Base-by-base conservation (phyloP, 2,329 filamentous ascomycete genomes). In the Ciborinia camelliae region DNA sequence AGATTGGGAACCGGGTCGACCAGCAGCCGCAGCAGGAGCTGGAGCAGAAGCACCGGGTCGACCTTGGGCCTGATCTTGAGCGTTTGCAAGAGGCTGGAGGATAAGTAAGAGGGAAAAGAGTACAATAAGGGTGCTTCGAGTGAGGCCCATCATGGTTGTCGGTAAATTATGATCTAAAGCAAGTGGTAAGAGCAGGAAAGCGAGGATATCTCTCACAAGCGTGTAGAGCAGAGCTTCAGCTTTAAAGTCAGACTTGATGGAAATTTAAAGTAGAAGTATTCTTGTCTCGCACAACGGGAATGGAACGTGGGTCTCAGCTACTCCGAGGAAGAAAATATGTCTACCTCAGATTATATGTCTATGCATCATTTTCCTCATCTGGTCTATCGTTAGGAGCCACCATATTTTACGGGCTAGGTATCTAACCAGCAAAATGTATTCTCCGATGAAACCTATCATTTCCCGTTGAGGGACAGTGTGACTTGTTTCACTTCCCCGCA, bases 141-240 rank as follows among this genome's bases (percentile, higher is more conserved):
- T 59, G 41, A 59, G 55, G 41, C 55, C 55, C 55, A 47, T 59
- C 55, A 59, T 59, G 55, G 9, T 35, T 58, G 41, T 26, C n/a
- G 2, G 26, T 47, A 4, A 37, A 26, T 20, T 47, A 20, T 59
- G 41, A 59, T 32, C n/a, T n/a, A 20, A 47, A 15, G n/a, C 30
- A 32, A 23, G 15, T 47, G 14, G 6, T 37, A 14, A 59, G 41
- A 35, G n/a, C 20, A 35, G 43, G n/a, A 47, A 20, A 30, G n/a
- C n/a, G 30, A 59, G n/a, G n/a, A 37, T 59, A 20, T 59, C n/a
- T 35, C 41, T 59, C 55, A 26, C 53, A 57, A 57, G 53, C 53
- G 5, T 57, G 26, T 45, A 57, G 39, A 57, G 39, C 26, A 30
- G 37, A 30, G 30, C 9, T 57, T 43, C 37, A 43, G 26, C 41